Evolutionary conservation across 352 stramenopile genomes (phyloP).

Genomic region (Pythium aquatile): DNA sequence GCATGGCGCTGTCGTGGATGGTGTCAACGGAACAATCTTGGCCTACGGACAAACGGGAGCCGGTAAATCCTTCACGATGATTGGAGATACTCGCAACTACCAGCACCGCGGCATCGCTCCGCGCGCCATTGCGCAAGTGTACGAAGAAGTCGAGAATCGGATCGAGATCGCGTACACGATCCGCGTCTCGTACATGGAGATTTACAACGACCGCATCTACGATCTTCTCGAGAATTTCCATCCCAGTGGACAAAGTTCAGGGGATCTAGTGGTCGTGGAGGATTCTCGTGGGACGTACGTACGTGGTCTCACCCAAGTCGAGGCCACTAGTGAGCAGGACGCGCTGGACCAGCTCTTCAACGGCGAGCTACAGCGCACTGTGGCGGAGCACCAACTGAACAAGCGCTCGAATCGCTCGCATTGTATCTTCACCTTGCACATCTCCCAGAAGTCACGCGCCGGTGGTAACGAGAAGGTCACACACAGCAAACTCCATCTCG

Average conservation of each 20-base stretch:
- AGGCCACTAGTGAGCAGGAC: slow-evolving; percentile 78
- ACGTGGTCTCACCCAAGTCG: slow-evolving; percentile 84
- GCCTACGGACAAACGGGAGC: slow-evolving; percentile 89
- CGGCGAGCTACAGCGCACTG: slow-evolving; percentile 90
- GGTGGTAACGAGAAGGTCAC: slow-evolving; percentile 73
- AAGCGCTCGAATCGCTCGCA: slow-evolving; percentile 94
- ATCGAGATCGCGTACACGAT: slow-evolving; percentile 89
- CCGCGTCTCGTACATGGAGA: slow-evolving; percentile 93
- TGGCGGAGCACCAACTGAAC: slow-evolving; percentile 93
- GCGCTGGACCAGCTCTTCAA: slow-evolving; percentile 91
- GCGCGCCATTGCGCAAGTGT: slow-evolving; percentile 85
- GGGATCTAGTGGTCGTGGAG: slow-evolving; percentile 85
- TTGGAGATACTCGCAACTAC: slow-evolving; percentile 90
- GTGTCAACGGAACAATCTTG: slow-evolving; percentile 88
- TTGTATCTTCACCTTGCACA: slow-evolving; percentile 91
- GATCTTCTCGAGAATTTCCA: slow-evolving; percentile 73
- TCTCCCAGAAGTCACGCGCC: slow-evolving; percentile 85
- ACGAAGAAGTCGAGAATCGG: slow-evolving; percentile 85
- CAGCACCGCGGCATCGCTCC: slow-evolving; percentile 89
- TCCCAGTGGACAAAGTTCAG: slow-evolving; percentile 16
- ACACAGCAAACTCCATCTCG: slow-evolving; percentile 91
- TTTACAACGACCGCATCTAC: slow-evolving; percentile 95
- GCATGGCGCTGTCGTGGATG: slow-evolving; percentile 81
- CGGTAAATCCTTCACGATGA: slow-evolving; percentile 92
- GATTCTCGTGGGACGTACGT: slow-evolving; percentile 82